Conservation (phyloP, 768 basidiomycete species). For the Psilocybe subaeruginosa region DNA sequence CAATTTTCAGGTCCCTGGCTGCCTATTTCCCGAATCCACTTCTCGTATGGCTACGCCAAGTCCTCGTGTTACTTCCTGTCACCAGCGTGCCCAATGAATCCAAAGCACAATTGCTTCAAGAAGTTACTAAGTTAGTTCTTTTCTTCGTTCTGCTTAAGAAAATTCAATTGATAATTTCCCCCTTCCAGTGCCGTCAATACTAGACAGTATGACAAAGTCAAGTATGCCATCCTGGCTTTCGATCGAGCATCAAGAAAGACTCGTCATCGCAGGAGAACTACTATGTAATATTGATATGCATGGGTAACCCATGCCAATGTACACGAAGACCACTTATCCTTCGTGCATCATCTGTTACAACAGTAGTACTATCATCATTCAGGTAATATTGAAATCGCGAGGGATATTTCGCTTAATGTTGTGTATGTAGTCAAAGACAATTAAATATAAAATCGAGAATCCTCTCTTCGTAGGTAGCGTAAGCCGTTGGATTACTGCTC, state of each 20-base stretch:
- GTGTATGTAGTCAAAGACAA: not conserved
- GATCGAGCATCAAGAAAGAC: constrained; percentile 77
- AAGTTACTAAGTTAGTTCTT: constrained; percentile 70
- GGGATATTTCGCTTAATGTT: constrained; percentile 6
- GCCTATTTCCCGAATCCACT: constrained; percentile 71
- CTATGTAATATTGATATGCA: constrained; percentile 34
- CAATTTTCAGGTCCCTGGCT: constrained; percentile 74
- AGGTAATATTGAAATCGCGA: constrained; percentile 12
- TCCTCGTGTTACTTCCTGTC: constrained; percentile 72
- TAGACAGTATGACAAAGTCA: constrained; percentile 77
- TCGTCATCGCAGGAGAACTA: constrained; percentile 60
- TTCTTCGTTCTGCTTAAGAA: constrained; percentile 13
- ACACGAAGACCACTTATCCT: not conserved
- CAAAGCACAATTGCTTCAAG: constrained; percentile 73
- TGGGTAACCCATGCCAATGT: not conserved
- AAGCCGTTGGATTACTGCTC: not conserved
- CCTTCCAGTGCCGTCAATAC: constrained; percentile 61
- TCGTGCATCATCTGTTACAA: not conserved
- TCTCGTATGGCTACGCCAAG: constrained; percentile 69
- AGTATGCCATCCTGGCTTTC: constrained; percentile 71
- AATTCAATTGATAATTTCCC: not conserved
- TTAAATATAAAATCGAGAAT: not conserved
- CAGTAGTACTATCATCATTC: constrained; percentile 14
- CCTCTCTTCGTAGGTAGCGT: not conserved
- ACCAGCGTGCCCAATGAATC: constrained; percentile 61